These are phyloP conservation scores for Cryptosporidium meleagridis DNA, from an alignment of 169 alveolate species.

Conservation along the genomic window DNA sequence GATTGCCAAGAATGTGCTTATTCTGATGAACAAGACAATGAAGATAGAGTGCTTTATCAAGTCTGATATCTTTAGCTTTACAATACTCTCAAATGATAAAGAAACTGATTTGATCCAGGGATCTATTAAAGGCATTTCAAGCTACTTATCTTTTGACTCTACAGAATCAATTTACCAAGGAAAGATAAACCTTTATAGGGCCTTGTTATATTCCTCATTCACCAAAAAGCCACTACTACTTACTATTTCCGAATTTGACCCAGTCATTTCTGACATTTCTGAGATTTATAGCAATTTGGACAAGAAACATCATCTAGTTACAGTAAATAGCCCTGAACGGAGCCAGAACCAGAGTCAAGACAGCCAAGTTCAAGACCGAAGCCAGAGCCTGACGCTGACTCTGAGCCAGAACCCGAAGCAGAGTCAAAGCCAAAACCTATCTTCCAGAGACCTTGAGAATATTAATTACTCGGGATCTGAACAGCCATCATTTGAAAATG, in stretches of 20 bases:
- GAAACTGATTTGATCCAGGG: constrained; percentile 34
- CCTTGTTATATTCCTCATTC: constrained; percentile 30
- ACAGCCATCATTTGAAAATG: constrained; percentile 20
- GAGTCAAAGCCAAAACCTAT: background rate
- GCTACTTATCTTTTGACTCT: constrained; percentile 26
- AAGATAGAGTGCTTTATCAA: constrained; percentile 41
- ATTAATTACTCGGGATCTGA: background rate
- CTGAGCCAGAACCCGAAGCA: background rate
- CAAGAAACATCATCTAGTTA: background rate
- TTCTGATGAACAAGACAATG: constrained; percentile 38
- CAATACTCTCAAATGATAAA: constrained; percentile 13
- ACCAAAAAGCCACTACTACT: constrained; percentile 45
- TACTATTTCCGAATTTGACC: constrained; percentile 44
- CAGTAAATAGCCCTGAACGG: background rate
- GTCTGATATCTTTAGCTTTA: constrained; percentile 42
- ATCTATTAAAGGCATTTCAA: constrained; percentile 43
- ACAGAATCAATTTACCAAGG: constrained; percentile 25
- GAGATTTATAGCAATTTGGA: constrained; percentile 29
- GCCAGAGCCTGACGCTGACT: too few relatives aligned
- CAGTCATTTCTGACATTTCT: constrained; percentile 17
- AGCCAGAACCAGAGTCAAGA: background rate
- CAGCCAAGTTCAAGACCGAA: too few relatives aligned
- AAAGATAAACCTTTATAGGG: constrained; percentile 46
- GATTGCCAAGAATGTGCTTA: constrained; percentile 7
- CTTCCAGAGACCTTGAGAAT: background rate